Evolutionary conservation across 805 yeast species (phyloP), one percentile per base, ranked within the genome.

Genomic region (Suhomyces faveliae): DNA sequence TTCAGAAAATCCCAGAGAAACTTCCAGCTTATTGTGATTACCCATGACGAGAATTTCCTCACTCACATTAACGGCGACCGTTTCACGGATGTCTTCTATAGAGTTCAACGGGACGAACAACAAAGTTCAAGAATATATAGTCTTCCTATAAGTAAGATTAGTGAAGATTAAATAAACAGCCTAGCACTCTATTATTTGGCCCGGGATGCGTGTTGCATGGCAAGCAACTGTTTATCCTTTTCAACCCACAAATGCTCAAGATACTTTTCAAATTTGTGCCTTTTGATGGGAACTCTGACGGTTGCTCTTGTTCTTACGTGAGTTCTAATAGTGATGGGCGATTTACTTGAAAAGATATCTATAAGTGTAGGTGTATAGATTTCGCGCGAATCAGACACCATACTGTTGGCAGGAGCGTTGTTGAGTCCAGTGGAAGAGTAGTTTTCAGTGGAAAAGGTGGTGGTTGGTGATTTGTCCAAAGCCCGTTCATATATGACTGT

Each of bases 1-100:
- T 67, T 82, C 57, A 77, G 99, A 55, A 78, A 80, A 46, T 74
- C 73, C 29, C 99, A 94, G 65, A 80, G 77, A 59, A 94, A 94
- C 63, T 94, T 94, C 73, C 99, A 94, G 69, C 74, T 94, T 46
- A 90, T 94, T 58, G 95, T 94, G 5, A 94, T 94, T 55, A 94
- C 99, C 0, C 99, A 94, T 61, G 99, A 94, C 67, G 97, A 92
- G 64, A 85, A 86, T 58, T 94, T 94, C 60, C 73, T 94, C 58
- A 78, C 81, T 42, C 84, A 84, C 61, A 90, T 94, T 84, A 83
- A 86, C 63, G 97, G 97, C 0, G 78, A 84, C 17, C 79, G 81
- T 48, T 90, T 87, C 61, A 84, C 96, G 9, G 97, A 89, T 62
- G 90, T 87, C 61, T 94, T 87, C 66, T 94, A 85, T 67, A 77